Base-by-base conservation (phyloP, 2,329 filamentous ascomycete species). In the Dothidotthia symphoricarpi region DNA sequence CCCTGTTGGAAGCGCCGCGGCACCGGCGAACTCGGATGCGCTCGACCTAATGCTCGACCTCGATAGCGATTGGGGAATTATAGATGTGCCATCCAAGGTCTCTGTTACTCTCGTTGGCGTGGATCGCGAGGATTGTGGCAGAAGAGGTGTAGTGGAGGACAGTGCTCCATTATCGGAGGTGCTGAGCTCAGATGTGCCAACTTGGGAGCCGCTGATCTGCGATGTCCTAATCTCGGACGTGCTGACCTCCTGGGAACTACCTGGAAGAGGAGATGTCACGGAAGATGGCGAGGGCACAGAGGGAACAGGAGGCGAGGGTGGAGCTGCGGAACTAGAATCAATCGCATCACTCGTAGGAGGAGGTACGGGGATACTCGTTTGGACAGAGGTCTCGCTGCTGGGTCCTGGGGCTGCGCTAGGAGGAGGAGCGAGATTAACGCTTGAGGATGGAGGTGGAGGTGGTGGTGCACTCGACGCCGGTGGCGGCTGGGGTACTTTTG, bases 391-490 rank as follows among this genome's bases (percentile, higher is more conserved):
- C n/a, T 41, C 34, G 27, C 39, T 49, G 29, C 38, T 51, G 8
- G 53, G 30, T 32, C 41, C 44, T 32, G 47, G 31, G n/a, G 35
- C 34, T 7, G 28, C 32, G 28, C 39, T 57, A n/a, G 53, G 39
- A 38, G 37, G 33, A 28, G 47, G 28, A 37, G 37, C 27, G 36
- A 46, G 41, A 29, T 39, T 15, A 27, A 27, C 34, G 39, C 41
- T 12, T 4, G 41, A 36, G 16, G 17, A 31, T 1, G 29, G 9
- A 15, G 17, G 29, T 12, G 34, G 30, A 10, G 42, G 26, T 17
- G 35, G 11, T 2, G 34, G 13, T 22, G 16, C n/a, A 26, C 33
- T 40, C 2, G 36, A n/a, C n/a, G n/a, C n/a, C n/a, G n/a, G n/a
- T n/a, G n/a, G n/a, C n/a, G n/a, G n/a, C 9, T 4, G 36, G 32